phyloP scores from a whole-genome alignment of 352 stramenopile species.

The Pythium sukuiense region DNA sequence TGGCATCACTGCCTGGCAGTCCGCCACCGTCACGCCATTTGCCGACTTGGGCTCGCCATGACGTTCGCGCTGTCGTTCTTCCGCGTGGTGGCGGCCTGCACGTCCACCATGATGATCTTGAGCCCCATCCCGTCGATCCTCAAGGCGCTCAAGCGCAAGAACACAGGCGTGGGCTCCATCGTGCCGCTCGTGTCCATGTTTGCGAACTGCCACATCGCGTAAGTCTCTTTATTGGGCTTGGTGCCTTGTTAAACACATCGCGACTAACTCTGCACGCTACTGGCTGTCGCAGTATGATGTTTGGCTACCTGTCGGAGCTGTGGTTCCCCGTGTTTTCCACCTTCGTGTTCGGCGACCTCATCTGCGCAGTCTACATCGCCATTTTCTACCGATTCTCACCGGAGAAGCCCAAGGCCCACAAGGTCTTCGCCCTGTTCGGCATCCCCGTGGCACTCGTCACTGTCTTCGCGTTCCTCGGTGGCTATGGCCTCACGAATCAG shows the following conservation, averaged over 20 bases:
- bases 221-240: not conserved
- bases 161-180: constrained; percentile 45
- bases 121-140: constrained; percentile 44
- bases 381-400: constrained; percentile 52
- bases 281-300: constrained; percentile 31
- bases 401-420: constrained; percentile 39
- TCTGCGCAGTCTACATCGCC: constrained; percentile 44
- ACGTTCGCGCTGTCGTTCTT: constrained; percentile 27
- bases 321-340: constrained; percentile 58
- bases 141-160: constrained; percentile 33
- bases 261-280: not conserved
- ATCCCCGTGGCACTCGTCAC: constrained; percentile 34
- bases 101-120: constrained; percentile 39
- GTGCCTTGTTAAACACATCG: not conserved
- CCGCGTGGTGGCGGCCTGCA: constrained; percentile 34
- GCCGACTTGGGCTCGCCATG: constrained; percentile 6
- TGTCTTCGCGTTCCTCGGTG: constrained; percentile 44
- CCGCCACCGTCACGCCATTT: not conserved
- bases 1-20: not conserved
- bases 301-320: constrained; percentile 42
- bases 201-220: constrained; percentile 43
- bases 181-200: constrained; percentile 54
- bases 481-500: constrained; percentile 33
- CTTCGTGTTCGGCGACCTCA: constrained; percentile 45
- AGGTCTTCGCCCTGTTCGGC: constrained; percentile 26